These are phyloP conservation scores for Conidiobolus incongruus DNA, from an alignment of 371 early-diverging fungal genomes.

Conservation along the genomic window DNA sequence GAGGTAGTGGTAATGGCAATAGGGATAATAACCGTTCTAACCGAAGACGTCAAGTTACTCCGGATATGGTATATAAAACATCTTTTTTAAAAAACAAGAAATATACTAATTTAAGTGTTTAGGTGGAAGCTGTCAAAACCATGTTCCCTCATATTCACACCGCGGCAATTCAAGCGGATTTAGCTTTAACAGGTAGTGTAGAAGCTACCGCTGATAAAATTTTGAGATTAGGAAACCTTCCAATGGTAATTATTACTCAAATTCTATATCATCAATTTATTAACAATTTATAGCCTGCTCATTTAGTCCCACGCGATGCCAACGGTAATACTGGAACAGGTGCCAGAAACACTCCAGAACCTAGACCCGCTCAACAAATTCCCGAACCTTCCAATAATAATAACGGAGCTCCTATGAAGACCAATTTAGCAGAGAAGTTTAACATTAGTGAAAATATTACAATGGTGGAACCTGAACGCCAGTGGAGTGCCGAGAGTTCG, in stretches of 20 bases:
- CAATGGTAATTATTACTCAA: conserved; percentile 20
- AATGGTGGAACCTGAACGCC: conserved; percentile 33
- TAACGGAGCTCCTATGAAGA: too few species aligned
- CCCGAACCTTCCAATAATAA: too few species aligned
- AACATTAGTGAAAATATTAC: conserved; percentile 14
- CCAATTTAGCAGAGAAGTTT: conserved; percentile 20
- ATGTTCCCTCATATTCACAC: conserved; percentile 77
- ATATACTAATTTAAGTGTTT: not conserved
- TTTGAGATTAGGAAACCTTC: conserved; percentile 45
- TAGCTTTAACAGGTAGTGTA: conserved; percentile 72
- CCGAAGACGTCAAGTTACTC: conserved; percentile 22
- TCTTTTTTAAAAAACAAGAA: not conserved
- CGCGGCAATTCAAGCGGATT: conserved; percentile 56
- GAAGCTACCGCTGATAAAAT: conserved; percentile 75
- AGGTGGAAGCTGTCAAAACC: conserved; percentile 47
- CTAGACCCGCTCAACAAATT: too few species aligned
- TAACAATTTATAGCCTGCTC: too few species aligned
- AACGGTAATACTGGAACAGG: too few species aligned
- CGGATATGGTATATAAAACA: conserved; percentile 28
- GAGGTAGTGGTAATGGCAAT: not conserved
- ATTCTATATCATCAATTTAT: not conserved
- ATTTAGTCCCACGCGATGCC: too few species aligned
- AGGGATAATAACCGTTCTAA: not conserved
- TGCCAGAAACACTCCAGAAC: too few species aligned
- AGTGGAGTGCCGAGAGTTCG: conserved; percentile 51